These are phyloP conservation scores for Hortaea sp. DNA, from an alignment of 2,329 filamentous ascomycete species.

Conservation along the genomic window DNA sequence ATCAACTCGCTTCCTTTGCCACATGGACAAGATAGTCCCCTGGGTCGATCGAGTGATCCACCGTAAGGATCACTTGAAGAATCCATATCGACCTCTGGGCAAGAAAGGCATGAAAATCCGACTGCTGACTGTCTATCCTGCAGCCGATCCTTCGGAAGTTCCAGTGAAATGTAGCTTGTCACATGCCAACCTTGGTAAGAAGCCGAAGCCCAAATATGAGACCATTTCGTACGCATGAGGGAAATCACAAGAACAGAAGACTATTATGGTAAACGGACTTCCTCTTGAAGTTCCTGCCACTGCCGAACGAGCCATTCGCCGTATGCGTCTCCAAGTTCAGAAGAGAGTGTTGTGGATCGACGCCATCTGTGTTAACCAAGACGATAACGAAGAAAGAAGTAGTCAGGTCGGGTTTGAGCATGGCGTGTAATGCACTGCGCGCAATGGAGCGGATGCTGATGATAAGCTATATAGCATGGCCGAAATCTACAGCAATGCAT, in stretches of 20 bases:
- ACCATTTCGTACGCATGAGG: slow-evolving; percentile 1
- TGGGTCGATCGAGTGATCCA: too few relatives aligned
- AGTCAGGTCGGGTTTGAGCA: background rate
- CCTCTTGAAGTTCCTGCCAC: background rate
- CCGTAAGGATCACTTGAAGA: background rate
- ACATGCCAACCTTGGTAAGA: background rate
- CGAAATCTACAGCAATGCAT: background rate
- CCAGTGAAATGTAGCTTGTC: background rate
- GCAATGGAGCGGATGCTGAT: too few relatives aligned
- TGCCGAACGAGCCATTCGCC: background rate
- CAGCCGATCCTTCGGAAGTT: background rate
- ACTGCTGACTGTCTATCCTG: background rate
- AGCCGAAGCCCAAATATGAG: background rate
- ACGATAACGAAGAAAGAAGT: background rate
- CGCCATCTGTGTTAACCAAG: background rate
- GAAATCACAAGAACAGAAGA: background rate
- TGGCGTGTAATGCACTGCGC: too few relatives aligned
- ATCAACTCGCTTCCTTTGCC: too few relatives aligned
- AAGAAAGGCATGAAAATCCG: background rate
- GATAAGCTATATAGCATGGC: background rate
- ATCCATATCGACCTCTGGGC: background rate
- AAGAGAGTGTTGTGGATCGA: background rate
- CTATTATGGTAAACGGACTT: background rate
- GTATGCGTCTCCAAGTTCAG: background rate
- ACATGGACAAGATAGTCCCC: too few relatives aligned